Base-by-base conservation (phyloP, 1,139 yeast genomes). In the Arxiozyma bovina region DNA sequence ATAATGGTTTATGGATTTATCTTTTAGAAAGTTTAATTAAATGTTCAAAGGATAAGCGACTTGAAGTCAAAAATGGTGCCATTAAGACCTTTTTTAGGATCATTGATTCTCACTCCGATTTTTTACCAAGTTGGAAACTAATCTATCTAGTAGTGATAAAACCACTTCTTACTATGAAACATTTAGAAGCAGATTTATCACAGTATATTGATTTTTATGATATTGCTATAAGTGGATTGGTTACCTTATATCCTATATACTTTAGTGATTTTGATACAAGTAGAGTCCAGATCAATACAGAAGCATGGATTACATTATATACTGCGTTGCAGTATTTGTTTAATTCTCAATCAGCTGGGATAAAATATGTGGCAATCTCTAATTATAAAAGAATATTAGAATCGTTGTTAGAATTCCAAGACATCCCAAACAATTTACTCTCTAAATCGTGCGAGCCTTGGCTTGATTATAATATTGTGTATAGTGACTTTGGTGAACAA, bases 61-160 rank as follows among this genome's bases (percentile, higher is more conserved):
- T 85, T 0, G 96, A 89, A 61, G 96, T 91, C 0, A 77, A 95
- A 59, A 89, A 89, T 64, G 96, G 96, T 1, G 83, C 96, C 0
- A 79, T 89, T 34, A 96, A 89, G 65, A 91, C 96, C 0, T 82
- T 90, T 61, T 88, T 88, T 70, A 82, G 91, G 61, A 85, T 91
- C 45, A 77, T 90, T 56, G 95, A 89, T 54, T 82, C 91, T 1
- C 93, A 87, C 68, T 89, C 93, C 0, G 65, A 71, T 15, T 73
- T 74, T 42, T 73, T 85, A 44, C 77, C 81, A 0, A 72, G 79
- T 1, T 85, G 90, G 89, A 68, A 73, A 25, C 63, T 78, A 27
- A 74, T 85, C 1, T 83, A 80, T 63, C 66, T 69, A 21, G 72
- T 80, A 48, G 85, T 82, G 1, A 72, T 85, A 3, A 61, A 65